phyloP scores from a whole-genome alignment of 805 yeast species.

The Wickerhamiella brachini region DNA sequence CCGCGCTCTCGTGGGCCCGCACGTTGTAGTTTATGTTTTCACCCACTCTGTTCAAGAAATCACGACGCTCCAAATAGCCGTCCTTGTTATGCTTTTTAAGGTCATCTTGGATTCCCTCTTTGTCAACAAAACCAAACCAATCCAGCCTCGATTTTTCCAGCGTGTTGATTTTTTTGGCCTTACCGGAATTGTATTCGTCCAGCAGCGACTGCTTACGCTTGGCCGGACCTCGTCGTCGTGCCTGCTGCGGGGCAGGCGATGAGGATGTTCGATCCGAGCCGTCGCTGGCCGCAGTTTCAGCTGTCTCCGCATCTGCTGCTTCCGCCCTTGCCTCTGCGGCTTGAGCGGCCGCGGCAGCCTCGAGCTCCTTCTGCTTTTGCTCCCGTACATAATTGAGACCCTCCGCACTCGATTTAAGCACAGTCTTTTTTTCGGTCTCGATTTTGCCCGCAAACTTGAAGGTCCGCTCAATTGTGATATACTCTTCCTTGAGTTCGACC shows the following conservation, averaged over 20 bases:
- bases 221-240: slow-evolving; percentile 16
- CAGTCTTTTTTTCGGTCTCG: slow-evolving; percentile 63
- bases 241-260: neutral
- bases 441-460: slow-evolving; percentile 85
- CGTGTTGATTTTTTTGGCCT: slow-evolving; percentile 73
- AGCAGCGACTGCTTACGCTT: slow-evolving; percentile 67
- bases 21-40: slow-evolving; percentile 37
- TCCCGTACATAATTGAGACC: slow-evolving; percentile 65
- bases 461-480: slow-evolving; percentile 57
- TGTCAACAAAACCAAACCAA: slow-evolving; percentile 90
- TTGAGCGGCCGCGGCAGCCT: neutral
- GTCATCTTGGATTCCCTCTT: slow-evolving; percentile 73
- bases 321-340: neutral
- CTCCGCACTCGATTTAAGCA: slow-evolving; percentile 66
- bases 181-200: slow-evolving; percentile 54
- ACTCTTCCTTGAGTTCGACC: slow-evolving; percentile 31
- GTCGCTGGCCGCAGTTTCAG: neutral
- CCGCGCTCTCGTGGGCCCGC: slow-evolving; percentile 10
- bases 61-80: slow-evolving; percentile 86
- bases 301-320: slow-evolving; percentile 11
- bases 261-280: neutral
- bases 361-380: slow-evolving; percentile 11
- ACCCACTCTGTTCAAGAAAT: slow-evolving; percentile 68
- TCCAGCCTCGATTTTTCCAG: slow-evolving; percentile 85
- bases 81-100: slow-evolving; percentile 67